Base-by-base conservation (phyloP, 768 basidiomycete genomes). In the Trametes cingulata region DNA sequence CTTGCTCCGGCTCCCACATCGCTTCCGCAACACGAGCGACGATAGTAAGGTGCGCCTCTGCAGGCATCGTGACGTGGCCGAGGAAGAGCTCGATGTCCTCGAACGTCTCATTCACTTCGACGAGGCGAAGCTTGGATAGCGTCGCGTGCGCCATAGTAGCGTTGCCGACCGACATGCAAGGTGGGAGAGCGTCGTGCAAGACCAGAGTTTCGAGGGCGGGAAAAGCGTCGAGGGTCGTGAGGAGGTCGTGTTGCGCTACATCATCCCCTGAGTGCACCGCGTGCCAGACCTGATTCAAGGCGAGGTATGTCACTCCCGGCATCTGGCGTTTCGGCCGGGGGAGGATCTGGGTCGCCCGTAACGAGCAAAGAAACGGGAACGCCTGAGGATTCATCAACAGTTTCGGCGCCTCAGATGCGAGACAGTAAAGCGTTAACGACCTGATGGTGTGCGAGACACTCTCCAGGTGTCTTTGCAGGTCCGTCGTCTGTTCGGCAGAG, bases 71-170 rank as follows among this genome's bases (percentile, higher is more conserved):
- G 12, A 56, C 20, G 36, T 56, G 39, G 5, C 46, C 20, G 14
- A 56, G 45, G 43, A 56, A 47, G 20, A 56, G 15, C 35, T 56
- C 37, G 45, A 56, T 46, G 54, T 56, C 54, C 54, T 56, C 54
- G 6, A 56, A 37, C 45, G 54, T 56, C 45, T 56, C 54, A 14
- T 40, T 47, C 20, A 56, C 5, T 7, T 47, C 35, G 20, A 56
- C 12, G 19, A 6, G 8, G 6, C 45, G 33, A 9, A 56, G 33
- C 14, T 19, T 3, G 13, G 36, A 20, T 3, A 56, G 36, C 0
- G 43, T 8, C 14, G 46, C 45, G 6, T 14, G 33, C 8, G 35
- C 33, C 2, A 39, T 13, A 10, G 22, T 36, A 5, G 36, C 17
- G 15, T 37, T 25, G 5, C 14, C 54, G 17, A 56, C 22, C 12